Conservation (phyloP, 768 basidiomycete genomes). For the Lactarius evosmus region DNA sequence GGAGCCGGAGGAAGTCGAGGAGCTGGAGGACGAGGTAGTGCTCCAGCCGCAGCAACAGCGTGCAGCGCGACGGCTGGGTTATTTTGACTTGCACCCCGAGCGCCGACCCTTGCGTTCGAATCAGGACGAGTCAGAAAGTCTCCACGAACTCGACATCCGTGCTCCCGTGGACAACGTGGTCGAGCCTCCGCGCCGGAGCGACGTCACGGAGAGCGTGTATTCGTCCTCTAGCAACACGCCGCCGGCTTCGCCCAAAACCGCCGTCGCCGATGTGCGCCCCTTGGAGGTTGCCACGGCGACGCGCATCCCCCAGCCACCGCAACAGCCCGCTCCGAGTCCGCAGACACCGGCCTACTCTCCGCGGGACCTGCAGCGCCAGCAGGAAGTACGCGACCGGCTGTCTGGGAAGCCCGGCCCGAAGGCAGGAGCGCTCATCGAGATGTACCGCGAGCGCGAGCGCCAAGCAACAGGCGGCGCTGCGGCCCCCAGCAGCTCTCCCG, state of each 20-base stretch:
- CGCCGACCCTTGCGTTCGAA: constrained; percentile 41
- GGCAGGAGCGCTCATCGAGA: constrained; percentile 77
- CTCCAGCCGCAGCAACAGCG: not conserved
- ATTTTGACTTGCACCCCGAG: constrained; percentile 80
- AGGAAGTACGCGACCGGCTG: constrained; percentile 19
- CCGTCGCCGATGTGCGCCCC: not conserved
- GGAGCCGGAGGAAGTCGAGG: constrained; percentile 31
- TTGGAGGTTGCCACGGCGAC: not conserved
- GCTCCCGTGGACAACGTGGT: constrained; percentile 30
- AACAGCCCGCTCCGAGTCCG: not conserved
- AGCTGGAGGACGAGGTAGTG: constrained; percentile 28
- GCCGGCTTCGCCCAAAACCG: not conserved
- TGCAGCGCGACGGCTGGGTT: constrained; percentile 50
- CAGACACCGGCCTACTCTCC: not conserved
- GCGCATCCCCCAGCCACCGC: not conserved
- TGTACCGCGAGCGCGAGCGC: constrained; percentile 72
- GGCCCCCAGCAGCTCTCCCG: constrained; percentile 19
- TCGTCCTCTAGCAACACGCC: not conserved
- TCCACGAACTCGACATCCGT: constrained; percentile 18
- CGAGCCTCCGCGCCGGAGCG: constrained; percentile 24
- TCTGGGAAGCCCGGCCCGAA: constrained; percentile 41
- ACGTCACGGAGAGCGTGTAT: constrained; percentile 19
- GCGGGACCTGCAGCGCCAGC: constrained; percentile 12
- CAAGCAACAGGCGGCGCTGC: constrained; percentile 33
- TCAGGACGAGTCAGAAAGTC: not conserved